Conservation (phyloP, 2,329 filamentous ascomycete genomes). For the Mollisiaceae sp. region DNA sequence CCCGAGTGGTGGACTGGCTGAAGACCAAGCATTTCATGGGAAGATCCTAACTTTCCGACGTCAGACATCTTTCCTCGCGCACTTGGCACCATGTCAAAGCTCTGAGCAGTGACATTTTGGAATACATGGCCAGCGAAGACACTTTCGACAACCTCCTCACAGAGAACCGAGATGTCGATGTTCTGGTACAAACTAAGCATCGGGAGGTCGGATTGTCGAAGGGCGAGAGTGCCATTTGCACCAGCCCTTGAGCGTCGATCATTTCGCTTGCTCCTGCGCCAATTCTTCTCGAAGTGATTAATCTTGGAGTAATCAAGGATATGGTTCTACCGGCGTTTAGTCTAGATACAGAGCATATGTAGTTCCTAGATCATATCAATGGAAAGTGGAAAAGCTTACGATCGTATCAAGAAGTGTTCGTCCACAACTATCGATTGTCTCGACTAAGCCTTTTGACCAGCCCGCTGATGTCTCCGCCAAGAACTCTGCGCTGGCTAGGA, state of each 20-base stretch:
- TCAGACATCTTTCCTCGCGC: slow-evolving; percentile 38
- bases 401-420: slow-evolving; percentile 47
- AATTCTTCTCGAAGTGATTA: slow-evolving; percentile 43
- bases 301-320: slow-evolving; percentile 50
- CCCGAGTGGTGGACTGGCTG: slow-evolving; percentile 26
- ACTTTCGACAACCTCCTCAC: slow-evolving; percentile 44
- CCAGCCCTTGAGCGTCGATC: slow-evolving; percentile 17
- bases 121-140: slow-evolving; percentile 44
- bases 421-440: slow-evolving; percentile 46
- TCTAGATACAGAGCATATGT: neutral
- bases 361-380: neutral
- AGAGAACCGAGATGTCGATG: slow-evolving; percentile 41
- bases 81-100: slow-evolving; percentile 41
- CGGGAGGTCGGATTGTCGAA: slow-evolving; percentile 40
- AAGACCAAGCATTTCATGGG: slow-evolving; percentile 18
- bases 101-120: slow-evolving; percentile 40
- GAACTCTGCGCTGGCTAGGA: slow-evolving; percentile 57
- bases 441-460: slow-evolving; percentile 41
- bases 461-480: slow-evolving; percentile 47
- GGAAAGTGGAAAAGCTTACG: slow-evolving; percentile 28
- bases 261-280: slow-evolving; percentile 37
- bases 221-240: slow-evolving; percentile 17
- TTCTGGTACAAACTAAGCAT: slow-evolving; percentile 44
- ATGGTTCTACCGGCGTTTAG: slow-evolving; percentile 41
- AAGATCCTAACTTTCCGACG: slow-evolving; percentile 19